phyloP scores from a whole-genome alignment of 345 rosid species.

The Populus deltoides region DNA sequence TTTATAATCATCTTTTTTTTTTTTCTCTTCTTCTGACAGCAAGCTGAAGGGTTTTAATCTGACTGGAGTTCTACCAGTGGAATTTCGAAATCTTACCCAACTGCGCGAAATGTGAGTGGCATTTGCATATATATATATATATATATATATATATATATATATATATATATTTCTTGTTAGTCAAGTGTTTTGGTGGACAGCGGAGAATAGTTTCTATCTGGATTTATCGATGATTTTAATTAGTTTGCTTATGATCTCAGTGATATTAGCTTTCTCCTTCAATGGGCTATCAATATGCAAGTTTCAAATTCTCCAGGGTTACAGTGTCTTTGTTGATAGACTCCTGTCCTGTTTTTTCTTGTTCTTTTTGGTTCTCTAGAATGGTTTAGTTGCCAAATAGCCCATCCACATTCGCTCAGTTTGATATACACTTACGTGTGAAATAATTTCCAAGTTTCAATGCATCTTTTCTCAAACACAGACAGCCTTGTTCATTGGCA shows the following conservation, averaged over 20 bases:
- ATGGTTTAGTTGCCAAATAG: too few species aligned
- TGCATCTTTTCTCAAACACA: too few species aligned
- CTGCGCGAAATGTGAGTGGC: constrained; percentile 53
- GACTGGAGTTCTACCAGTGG: constrained; percentile 63
- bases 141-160: too few species aligned
- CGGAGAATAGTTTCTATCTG: not conserved
- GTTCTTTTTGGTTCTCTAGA: too few species aligned
- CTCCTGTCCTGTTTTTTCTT: too few species aligned
- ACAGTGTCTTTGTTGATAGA: too few species aligned
- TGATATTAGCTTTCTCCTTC: not conserved
- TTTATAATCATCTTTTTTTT: not conserved
- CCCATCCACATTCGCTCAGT: too few species aligned
- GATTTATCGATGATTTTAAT: not conserved
- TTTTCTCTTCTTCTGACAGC: constrained; percentile 29
- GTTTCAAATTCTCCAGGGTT: not conserved
- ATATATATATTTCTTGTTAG: not conserved
- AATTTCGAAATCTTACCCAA: constrained; percentile 54
- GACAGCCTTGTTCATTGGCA: too few species aligned
- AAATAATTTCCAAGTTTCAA: too few species aligned
- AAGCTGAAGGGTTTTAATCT: constrained; percentile 50
- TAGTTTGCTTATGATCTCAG: not conserved
- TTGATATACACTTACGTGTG: too few species aligned
- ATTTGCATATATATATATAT: too few species aligned
- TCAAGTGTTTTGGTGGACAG: too few species aligned
- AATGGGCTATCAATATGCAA: not conserved